Base-by-base conservation (phyloP, 2,329 filamentous ascomycete species). In the Epichloe bromicola region DNA sequence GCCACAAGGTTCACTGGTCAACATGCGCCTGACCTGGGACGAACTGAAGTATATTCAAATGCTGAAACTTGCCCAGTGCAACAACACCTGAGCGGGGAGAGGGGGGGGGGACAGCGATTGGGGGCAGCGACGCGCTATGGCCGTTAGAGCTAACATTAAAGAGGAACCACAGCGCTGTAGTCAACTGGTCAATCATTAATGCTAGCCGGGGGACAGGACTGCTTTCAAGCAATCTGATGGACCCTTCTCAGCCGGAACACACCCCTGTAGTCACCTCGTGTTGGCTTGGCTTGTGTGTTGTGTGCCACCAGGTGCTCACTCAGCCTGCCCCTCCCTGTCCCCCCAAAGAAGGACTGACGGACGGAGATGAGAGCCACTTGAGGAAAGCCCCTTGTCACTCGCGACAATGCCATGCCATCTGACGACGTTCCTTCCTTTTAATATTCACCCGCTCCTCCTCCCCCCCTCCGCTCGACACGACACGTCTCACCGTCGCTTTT, bases 401-500 rank as follows among this genome's bases (percentile, higher is more conserved):
- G 30, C 7, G 19, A 34, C 44, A 34, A 19, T 15, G 17, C 20
- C 41, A 26, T 42, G 19, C 33, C 14, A 19, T 38, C n/a, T 40
- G n/a, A 20, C 30, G 30, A 8, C 17, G 26, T 15, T 51, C 38
- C 14, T 51, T 46, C 34, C 38, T 37, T 19, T 41, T 51, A 51
- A 48, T 49, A 42, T 48, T 44, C 45, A 48, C 17, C 46, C 26
- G 41, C 23, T 0, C 5, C 23, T 8, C n/a, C n/a, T 14, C 46
- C n/a, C 39, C 46, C 36, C 50, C 19, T 5, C 50, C 45, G 50
- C 36, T 42, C 46, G 46, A 49, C 46, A 36, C 26, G 26, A 11
- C 26, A 34, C 30, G 41, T 46, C 46, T 48, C 38, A 19, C 46
- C 26, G 46, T 49, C 46, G 46, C 11, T 33, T 46, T 36, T 52